Evolutionary conservation across 352 stramenopile genomes (phyloP), one percentile per base, ranked within the genome.

Genomic region (Phytophthora melonis): DNA sequence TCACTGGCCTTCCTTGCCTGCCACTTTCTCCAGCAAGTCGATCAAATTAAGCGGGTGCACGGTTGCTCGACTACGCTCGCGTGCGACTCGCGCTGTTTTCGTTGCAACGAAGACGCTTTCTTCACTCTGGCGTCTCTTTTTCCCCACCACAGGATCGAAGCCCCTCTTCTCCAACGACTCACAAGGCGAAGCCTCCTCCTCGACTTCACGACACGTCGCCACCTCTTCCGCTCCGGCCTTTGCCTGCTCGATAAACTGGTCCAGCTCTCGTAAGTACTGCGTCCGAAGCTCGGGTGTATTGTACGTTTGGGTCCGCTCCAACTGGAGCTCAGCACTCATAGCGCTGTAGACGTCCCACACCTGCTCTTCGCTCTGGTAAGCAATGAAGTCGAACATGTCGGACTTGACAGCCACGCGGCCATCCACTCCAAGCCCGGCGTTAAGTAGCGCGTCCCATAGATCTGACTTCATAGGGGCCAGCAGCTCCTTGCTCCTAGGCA

Each of bases 251-350:
- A 53, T 14, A 25, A 63, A 13, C 34, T 23, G 32, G 32, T 34
- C 58, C 7, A 65, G 45, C 9, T 65, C 25, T 5, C 18, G 16
- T 27, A 45, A 30, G 5, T 56, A 47, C 18, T 49, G 59, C 16
- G 7, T 27, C 1, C 58, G 58, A 19, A 56, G 27, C 43, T 56
- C 18, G 14, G 43, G 43, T 4, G 39, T 65, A 1, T 32, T 49
- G 25, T 56, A 34, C 25, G 23, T 47, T 30, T 56, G 13, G 3
- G 18, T 30, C 7, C 59, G 59, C 18, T 66, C 43, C n/a, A 23
- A 11, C 30, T 66, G 60, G 19, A 66, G 18, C 47, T 58, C 59
- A 21, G 41, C 13, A 32, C 43, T 58, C 43, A 58, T 25, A n/a
- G 43, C n/a, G 27, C 59, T 45, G 45, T 36, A 66, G 27, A 58